Evolutionary conservation across 2,329 filamentous ascomycete genomes (phyloP), one percentile per base, ranked within the genome.

Genomic region (Remersonia thermophila): DNA sequence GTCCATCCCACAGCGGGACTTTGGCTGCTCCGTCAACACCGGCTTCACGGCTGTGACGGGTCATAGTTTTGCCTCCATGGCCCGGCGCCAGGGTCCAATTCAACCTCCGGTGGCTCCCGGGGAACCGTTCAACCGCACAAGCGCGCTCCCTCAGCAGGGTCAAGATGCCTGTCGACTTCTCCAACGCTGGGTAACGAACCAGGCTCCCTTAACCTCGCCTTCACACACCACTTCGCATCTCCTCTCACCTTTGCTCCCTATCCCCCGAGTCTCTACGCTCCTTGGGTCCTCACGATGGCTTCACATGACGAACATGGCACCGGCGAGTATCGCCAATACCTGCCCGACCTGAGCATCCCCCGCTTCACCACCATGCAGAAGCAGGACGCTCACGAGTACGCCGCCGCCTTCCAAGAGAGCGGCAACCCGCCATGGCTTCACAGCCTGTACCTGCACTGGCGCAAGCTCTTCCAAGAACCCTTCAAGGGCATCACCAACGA

Each of bases 401-500:
- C 72, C 0, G 57, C 66, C 5, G 67, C 59, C 3, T 80, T 83
- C 50, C 71, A 71, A 41, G 64, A 72, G 25, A 55, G 63, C 14
- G 69, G 69, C 1, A 59, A 62, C 10, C 79, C 80, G 0, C 78
- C 80, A 1, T 83, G 79, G 79, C 58, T 84, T 12, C 67, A 79
- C 47, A 70, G 60, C 0, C 54, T 80, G 15, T 77, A 73, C 39
- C 51, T 63, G 42, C 70, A 77, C 50, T 79, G 75, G 74, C 53
- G 61, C 33, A 59, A 67, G 25, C 52, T 79, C 7, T 58, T 77
- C 17, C 59, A 73, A 37, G 78, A 83, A 56, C 80, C 81, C 0
- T 85, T 73, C 53, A 75, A 71, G 49, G 81, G 81, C 16, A 62
- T 86, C 14, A 84, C 81, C 0, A 73, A 57, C 9, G 77, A 85